Conservation (phyloP, 768 basidiomycete species). For the Psilocybe azurescens region DNA sequence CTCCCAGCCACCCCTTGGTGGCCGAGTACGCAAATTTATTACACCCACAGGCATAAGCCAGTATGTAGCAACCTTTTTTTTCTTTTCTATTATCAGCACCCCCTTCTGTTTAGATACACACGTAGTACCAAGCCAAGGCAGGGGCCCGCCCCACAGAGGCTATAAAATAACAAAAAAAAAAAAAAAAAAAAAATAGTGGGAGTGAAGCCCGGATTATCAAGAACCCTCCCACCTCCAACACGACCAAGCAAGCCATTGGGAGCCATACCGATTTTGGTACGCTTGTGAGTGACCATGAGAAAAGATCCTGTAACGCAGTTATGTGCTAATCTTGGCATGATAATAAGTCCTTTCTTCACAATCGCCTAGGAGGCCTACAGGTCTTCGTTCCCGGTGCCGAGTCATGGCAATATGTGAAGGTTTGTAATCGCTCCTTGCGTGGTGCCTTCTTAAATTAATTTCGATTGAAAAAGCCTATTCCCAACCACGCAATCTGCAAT, state of each 20-base stretch:
- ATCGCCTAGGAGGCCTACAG: conserved; percentile 72
- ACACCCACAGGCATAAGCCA: too few species aligned
- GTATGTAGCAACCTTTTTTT: too few species aligned
- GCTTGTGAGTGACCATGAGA: conserved; percentile 44
- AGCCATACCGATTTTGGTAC: conserved; percentile 78
- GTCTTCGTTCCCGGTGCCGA: conserved; percentile 66
- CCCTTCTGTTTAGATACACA: too few species aligned
- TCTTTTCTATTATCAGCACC: too few species aligned
- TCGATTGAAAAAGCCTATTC: conserved; percentile 44
- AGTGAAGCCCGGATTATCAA: conserved; percentile 63
- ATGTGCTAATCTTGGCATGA: conserved; percentile 36
- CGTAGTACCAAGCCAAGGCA: too few species aligned
- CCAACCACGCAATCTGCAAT: conserved; percentile 64
- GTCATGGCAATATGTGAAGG: conserved; percentile 73
- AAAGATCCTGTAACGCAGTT: conserved; percentile 30
- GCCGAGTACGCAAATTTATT: too few species aligned
- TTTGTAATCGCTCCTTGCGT: conserved; percentile 20
- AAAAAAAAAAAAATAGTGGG: too few species aligned
- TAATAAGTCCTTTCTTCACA: conserved; percentile 68
- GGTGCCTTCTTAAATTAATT: not conserved
- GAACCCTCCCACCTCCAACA: conserved; percentile 45
- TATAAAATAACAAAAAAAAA: too few species aligned
- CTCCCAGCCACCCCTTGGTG: too few species aligned
- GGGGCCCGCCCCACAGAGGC: too few species aligned
- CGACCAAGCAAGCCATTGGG: conserved; percentile 52